Evolutionary conservation across 2,329 filamentous ascomycete genomes (phyloP).

Genomic region (Arthrobotrys iridis): DNA sequence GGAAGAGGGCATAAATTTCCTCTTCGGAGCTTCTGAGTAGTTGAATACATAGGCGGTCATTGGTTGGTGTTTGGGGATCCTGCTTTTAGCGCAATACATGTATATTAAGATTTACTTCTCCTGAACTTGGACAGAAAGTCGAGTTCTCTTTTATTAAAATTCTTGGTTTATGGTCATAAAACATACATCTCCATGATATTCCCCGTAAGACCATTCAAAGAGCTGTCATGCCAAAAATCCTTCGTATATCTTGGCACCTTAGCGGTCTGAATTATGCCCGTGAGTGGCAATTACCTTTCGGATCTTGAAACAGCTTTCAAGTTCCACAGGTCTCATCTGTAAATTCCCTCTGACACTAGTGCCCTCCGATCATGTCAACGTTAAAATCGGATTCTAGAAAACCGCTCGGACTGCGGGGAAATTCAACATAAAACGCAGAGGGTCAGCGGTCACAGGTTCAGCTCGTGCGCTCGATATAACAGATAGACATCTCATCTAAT

Average conservation of each 20-base stretch:
- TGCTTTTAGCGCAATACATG: constrained; percentile 23
- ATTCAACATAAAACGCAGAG: no score
- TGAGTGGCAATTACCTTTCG: neutral
- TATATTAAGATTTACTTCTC: constrained; percentile 44
- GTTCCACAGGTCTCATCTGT: neutral
- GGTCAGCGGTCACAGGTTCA: no score
- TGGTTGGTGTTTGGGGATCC: constrained; percentile 3
- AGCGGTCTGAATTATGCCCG: no score
- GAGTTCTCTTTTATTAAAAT: constrained; percentile 41
- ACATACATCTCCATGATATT: no score
- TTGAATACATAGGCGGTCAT: constrained; percentile 4
- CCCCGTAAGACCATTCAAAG: no score
- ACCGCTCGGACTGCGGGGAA: neutral
- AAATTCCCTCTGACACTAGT: neutral
- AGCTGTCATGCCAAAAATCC: no score
- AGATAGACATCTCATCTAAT: neutral
- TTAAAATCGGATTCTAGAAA: neutral
- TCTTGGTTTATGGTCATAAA: constrained; percentile 34
- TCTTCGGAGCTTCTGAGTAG: neutral
- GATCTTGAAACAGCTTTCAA: neutral
- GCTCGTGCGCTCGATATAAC: neutral
- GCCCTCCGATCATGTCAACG: neutral
- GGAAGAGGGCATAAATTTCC: constrained; percentile 27
- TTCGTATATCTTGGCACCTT: neutral
- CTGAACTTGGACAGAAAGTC: constrained; percentile 31